These are phyloP conservation scores for Botryotinia calthae DNA, from an alignment of 2,329 filamentous ascomycete genomes.

Conservation along the genomic window DNA sequence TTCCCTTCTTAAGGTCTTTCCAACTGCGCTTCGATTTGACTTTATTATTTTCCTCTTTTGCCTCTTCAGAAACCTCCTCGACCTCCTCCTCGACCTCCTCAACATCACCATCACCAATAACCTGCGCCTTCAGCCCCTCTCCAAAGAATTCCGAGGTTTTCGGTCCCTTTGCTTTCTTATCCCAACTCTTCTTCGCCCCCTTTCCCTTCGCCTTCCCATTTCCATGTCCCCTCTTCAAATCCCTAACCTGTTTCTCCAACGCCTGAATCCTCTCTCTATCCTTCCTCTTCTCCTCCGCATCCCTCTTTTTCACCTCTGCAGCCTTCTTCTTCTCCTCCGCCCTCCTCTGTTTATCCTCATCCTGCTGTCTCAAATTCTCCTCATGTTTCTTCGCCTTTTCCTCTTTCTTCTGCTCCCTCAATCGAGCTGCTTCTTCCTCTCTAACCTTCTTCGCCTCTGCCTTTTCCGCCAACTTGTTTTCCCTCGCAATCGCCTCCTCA, in stretches of 20 bases:
- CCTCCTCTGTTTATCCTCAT: conserved; percentile 3
- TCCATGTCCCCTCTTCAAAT: conserved; percentile 1
- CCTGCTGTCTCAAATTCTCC: neutral
- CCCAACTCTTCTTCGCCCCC: neutral
- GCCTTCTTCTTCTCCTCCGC: neutral
- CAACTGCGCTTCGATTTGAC: conserved; percentile 14
- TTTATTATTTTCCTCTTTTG: neutral
- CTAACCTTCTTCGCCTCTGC: neutral
- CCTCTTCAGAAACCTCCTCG: neutral
- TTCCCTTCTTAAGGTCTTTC: conserved; percentile 3
- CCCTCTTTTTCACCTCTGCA: neutral
- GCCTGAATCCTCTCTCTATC: conserved; percentile 1
- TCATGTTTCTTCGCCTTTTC: neutral
- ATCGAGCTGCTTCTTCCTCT: neutral
- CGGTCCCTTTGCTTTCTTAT: conserved; percentile 5
- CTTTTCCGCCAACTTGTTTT: neutral
- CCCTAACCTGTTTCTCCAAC: conserved; percentile 8
- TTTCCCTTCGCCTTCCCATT: conserved; percentile 2
- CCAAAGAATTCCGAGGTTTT: conserved; percentile 15
- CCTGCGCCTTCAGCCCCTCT: neutral
- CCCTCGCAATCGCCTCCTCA: neutral
- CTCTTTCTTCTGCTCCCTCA: neutral
- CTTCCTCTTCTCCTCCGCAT: neutral
- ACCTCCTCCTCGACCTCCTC: neutral
- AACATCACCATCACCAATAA: neutral